Evolutionary conservation across 768 basidiomycete genomes (phyloP).

Genomic region (Hericium coralloides): DNA sequence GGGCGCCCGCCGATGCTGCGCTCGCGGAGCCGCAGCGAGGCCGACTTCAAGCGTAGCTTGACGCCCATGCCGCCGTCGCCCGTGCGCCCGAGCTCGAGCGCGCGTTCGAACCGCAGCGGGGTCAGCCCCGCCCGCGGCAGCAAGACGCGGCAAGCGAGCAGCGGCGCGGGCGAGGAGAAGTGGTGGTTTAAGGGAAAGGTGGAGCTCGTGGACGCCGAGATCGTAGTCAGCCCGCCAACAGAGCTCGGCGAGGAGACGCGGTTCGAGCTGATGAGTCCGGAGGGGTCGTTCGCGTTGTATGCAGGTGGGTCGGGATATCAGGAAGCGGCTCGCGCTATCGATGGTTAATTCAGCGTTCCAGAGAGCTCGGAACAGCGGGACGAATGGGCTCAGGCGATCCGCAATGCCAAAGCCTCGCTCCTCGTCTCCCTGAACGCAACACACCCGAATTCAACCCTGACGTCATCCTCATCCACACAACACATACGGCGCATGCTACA

Average conservation of each 20-base stretch:
- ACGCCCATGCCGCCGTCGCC: constrained; percentile 3
- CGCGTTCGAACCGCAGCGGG: constrained; percentile 12
- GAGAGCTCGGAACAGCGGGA: constrained; percentile 48
- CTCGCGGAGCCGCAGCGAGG: constrained; percentile 52
- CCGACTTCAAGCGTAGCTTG: constrained; percentile 31
- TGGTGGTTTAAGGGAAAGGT: constrained; percentile 68
- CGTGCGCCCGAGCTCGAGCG: background rate
- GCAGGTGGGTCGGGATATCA: constrained; percentile 35
- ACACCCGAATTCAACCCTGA: constrained; percentile 74
- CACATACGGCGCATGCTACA: constrained; percentile 68
- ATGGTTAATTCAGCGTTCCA: constrained; percentile 16
- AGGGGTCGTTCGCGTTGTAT: constrained; percentile 68
- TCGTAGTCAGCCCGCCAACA: constrained; percentile 43
- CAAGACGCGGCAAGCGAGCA: constrained; percentile 22
- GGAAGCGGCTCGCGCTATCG: background rate
- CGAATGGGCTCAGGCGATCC: constrained; percentile 59
- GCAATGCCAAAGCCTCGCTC: constrained; percentile 61
- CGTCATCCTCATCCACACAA: constrained; percentile 65
- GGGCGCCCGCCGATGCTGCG: constrained; percentile 29
- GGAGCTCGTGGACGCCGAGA: constrained; percentile 67
- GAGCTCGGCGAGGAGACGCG: constrained; percentile 44
- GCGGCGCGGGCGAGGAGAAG: constrained; percentile 43
- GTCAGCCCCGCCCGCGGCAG: constrained; percentile 15
- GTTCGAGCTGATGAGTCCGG: constrained; percentile 71
- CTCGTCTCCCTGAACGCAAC: constrained; percentile 62